phyloP scores from a whole-genome alignment of 257 asterid genomes.

The Nicotiana otophora region DNA sequence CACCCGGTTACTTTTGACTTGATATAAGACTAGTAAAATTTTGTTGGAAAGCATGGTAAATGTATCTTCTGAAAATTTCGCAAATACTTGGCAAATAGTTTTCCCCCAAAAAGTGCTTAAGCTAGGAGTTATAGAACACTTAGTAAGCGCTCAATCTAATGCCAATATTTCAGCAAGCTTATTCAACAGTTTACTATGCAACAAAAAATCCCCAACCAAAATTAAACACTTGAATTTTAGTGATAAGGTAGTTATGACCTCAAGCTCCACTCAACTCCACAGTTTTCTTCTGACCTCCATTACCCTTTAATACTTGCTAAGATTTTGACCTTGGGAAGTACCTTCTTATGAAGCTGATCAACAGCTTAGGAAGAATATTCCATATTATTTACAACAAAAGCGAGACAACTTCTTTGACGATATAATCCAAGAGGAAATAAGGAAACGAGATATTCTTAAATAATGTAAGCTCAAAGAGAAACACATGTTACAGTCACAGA shows the following conservation, averaged over 20 bases:
- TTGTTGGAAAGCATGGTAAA: background rate
- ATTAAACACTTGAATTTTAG: background rate
- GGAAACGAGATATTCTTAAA: too few relatives aligned
- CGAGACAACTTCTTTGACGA: background rate
- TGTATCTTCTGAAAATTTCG: background rate
- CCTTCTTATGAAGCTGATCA: background rate
- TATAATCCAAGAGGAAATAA: background rate
- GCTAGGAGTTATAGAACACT: background rate
- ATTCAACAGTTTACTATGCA: background rate
- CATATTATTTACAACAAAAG: too few relatives aligned
- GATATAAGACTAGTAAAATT: background rate
- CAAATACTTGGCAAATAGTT: background rate
- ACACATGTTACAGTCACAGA: background rate
- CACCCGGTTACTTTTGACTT: background rate
- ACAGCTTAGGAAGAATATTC: background rate
- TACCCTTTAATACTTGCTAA: background rate
- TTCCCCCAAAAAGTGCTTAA: background rate
- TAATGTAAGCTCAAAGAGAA: background rate
- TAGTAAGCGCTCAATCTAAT: background rate
- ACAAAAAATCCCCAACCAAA: background rate
- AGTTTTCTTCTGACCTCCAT: background rate
- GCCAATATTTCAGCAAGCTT: background rate
- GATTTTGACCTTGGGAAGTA: background rate
- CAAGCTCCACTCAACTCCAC: background rate
- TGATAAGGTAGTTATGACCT: too few relatives aligned